These are phyloP conservation scores for Priceomyces medius DNA, from an alignment of 805 yeast species.

Conservation along the genomic window DNA sequence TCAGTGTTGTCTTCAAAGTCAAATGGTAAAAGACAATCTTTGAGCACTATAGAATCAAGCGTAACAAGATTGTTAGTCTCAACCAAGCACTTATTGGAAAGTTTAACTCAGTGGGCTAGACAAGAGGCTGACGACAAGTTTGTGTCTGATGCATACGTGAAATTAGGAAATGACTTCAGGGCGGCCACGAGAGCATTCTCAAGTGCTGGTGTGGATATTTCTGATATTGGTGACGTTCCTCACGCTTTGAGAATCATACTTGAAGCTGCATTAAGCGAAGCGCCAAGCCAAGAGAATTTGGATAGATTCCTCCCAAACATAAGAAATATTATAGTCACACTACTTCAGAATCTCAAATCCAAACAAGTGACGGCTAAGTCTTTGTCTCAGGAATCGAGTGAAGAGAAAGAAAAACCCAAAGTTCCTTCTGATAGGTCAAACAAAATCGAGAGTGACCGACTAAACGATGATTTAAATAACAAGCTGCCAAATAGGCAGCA, in stretches of 20 bases:
- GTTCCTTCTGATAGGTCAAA: not conserved
- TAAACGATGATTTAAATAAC: not conserved
- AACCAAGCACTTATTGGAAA: constrained; percentile 83
- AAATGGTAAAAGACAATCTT: constrained; percentile 22
- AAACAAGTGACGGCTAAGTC: constrained; percentile 64
- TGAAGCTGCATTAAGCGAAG: constrained; percentile 82
- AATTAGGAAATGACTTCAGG: constrained; percentile 89
- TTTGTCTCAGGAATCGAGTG: constrained; percentile 21
- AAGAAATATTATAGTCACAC: constrained; percentile 77
- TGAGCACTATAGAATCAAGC: constrained; percentile 67
- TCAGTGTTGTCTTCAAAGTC: constrained; percentile 3
- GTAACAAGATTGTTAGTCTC: constrained; percentile 79
- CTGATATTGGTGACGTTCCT: constrained; percentile 91
- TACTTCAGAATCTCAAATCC: constrained; percentile 74
- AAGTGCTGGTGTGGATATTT: constrained; percentile 73
- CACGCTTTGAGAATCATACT: constrained; percentile 71
- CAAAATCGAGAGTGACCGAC: not conserved
- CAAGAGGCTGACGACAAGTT: constrained; percentile 74
- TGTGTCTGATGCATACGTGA: constrained; percentile 89
- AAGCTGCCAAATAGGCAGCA: not conserved
- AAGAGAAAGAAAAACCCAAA: not conserved
- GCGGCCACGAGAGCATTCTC: constrained; percentile 79
- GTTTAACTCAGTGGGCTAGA: constrained; percentile 87
- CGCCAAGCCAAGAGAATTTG: constrained; percentile 78
- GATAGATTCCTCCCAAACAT: constrained; percentile 82